Base-by-base conservation (phyloP, 129 eudicot species). In the Arctium lappa region DNA sequence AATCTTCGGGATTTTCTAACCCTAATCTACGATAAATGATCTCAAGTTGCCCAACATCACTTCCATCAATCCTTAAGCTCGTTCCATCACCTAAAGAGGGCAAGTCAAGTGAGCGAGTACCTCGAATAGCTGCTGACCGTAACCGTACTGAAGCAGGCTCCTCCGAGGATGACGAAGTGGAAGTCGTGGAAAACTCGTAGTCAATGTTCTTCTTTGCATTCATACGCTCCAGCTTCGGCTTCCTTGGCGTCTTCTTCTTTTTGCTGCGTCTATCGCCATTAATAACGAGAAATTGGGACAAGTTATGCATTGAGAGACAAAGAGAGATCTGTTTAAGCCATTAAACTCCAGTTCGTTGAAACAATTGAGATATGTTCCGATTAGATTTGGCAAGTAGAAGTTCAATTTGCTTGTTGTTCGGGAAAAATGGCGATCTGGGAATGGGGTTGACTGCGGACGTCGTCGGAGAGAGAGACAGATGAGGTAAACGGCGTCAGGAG, bases 21-120 rank as follows among this genome's bases (percentile, higher is more conserved):
- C 98, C 98, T 78, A 95, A 86, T 16, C 79, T 82, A 73, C 81
- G 87, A 79, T 65, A 91, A 18, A 92, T 53, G 7, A 79, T 8
- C 6, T 89, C 92, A 37, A 92, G 42, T 53, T 92, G 93, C 0
- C 91, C 98, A 4, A 32, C 66, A 16, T 88, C 93, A 48, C 77
- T 84, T 15, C 98, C 98, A n/a, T 88, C 91, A 9, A 92, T 74
- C 74, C 97, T 85, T 36, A 95, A 92, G 84, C 98, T 95, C 2
- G 89, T 87, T 48, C 82, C 71, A 73, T 86, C 89, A 39, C 50
- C 74, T 30, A 73, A 5, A 7, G 84, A 81, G 16, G 75, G 69
- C 37, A 83, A 2, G 12, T 92, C 97, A 56, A 91, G 87, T 15
- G 98, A 92, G 27, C 93, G 84, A 80, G 89, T 74, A 83, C 74